Evolutionary conservation across 2,329 filamentous ascomycete genomes (phyloP).

Genomic region (Spiromastix sp.): DNA sequence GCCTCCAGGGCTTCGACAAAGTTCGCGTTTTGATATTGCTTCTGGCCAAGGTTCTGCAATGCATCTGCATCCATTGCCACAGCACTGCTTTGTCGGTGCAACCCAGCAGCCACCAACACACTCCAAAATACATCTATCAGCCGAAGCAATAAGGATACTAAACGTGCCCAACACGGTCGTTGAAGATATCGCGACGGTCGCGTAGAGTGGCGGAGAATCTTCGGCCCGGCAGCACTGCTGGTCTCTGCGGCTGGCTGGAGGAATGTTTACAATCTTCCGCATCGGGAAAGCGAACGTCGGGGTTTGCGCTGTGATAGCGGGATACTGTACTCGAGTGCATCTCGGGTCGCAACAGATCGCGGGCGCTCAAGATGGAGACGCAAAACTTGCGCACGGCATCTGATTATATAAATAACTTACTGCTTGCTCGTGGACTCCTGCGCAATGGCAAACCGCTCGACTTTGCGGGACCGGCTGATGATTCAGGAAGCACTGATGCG

Average conservation of each 20-base stretch:
- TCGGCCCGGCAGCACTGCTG: conserved; percentile 13
- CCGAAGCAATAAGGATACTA: neutral
- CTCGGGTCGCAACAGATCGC: neutral
- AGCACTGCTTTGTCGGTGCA: too few species aligned
- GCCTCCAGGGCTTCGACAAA: conserved; percentile 33
- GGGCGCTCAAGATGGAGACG: conserved; percentile 29
- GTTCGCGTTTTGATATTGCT: conserved; percentile 33
- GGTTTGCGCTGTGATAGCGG: neutral
- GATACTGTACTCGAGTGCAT: neutral
- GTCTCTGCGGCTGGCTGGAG: conserved; percentile 12
- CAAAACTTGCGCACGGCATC: conserved; percentile 50
- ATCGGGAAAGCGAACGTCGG: conserved; percentile 21
- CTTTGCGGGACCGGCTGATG: conserved; percentile 62
- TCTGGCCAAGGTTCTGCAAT: conserved; percentile 31
- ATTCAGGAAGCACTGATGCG: conserved; percentile 48
- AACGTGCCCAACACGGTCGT: neutral
- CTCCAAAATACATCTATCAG: too few species aligned
- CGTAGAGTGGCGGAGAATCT: conserved; percentile 3
- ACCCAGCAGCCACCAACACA: too few species aligned
- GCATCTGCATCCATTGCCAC: neutral
- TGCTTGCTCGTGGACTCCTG: conserved; percentile 53
- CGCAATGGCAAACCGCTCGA: conserved; percentile 55
- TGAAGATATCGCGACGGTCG: neutral
- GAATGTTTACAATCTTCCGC: conserved; percentile 35
- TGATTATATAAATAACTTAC: conserved; percentile 54